These are phyloP conservation scores for Euphorbia peplus DNA, from an alignment of 345 rosid species.

Conservation along the genomic window DNA sequence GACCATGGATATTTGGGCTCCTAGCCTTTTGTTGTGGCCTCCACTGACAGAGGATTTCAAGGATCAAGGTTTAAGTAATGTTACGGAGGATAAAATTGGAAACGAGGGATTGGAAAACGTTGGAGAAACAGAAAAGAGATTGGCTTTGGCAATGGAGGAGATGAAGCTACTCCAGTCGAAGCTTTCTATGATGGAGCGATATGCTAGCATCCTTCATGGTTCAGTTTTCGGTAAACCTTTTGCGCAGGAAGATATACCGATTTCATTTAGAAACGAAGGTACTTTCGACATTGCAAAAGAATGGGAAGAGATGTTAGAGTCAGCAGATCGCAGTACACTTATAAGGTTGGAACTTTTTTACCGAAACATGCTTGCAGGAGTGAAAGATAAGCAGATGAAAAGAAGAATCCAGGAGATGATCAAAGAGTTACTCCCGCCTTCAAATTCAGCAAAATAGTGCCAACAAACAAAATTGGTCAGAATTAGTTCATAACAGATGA, in stretches of 20 bases:
- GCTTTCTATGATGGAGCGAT: slow-evolving; percentile 61
- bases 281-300: slow-evolving; percentile 59
- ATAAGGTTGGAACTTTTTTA: slow-evolving; percentile 70
- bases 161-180: slow-evolving; percentile 59
- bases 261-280: slow-evolving; percentile 43
- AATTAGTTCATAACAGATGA: not conserved
- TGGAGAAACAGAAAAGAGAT: slow-evolving; percentile 37
- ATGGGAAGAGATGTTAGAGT: slow-evolving; percentile 82
- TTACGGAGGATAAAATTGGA: slow-evolving; percentile 11
- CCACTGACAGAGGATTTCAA: slow-evolving; percentile 42
- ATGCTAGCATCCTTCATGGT: slow-evolving; percentile 78
- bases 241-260: slow-evolving; percentile 62
- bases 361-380: slow-evolving; percentile 63
- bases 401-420: slow-evolving; percentile 75
- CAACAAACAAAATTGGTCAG: too few species aligned
- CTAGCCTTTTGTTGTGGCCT: slow-evolving; percentile 61
- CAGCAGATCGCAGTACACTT: slow-evolving; percentile 64
- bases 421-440: slow-evolving; percentile 55
- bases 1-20: slow-evolving; percentile 42
- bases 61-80: slow-evolving; percentile 26
- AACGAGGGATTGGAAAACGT: slow-evolving; percentile 27
- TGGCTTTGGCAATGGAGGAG: slow-evolving; percentile 61
- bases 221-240: slow-evolving; percentile 77
- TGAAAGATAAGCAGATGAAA: slow-evolving; percentile 82
- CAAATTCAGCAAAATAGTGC: slow-evolving; percentile 12